These are phyloP conservation scores for Trichothecium roseum DNA, from an alignment of 2,329 filamentous ascomycete genomes.

Conservation along the genomic window DNA sequence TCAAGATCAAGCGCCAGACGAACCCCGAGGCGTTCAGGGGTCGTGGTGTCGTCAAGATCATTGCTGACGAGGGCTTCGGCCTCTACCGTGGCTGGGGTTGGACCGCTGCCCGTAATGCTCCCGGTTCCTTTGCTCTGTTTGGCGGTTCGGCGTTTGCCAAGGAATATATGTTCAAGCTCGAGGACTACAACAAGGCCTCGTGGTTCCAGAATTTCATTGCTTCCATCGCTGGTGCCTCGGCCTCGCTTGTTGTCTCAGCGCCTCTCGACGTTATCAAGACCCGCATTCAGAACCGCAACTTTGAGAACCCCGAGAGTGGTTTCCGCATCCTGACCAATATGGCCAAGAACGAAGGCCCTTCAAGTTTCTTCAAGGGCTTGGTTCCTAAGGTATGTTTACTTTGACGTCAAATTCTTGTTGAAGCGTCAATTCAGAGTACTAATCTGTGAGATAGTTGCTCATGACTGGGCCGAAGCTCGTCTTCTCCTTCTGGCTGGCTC, in stretches of 20 bases:
- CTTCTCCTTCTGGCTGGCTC: constrained; percentile 99
- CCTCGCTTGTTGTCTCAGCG: constrained; percentile 92
- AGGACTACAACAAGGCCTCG: constrained; percentile 88
- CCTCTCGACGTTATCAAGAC: constrained; percentile 98
- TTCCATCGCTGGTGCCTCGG: constrained; percentile 87
- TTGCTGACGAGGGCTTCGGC: constrained; percentile 88
- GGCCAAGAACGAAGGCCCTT: constrained; percentile 77
- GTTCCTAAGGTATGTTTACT: constrained; percentile 62
- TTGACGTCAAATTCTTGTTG: constrained; percentile 2
- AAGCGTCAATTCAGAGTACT: neutral
- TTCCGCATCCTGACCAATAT: constrained; percentile 89
- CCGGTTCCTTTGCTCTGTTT: constrained; percentile 94
- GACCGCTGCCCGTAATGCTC: constrained; percentile 94
- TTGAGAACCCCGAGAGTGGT: constrained; percentile 92
- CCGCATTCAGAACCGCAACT: constrained; percentile 96
- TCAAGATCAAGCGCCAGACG: constrained; percentile 99
- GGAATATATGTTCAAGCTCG: constrained; percentile 82
- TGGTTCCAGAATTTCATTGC: constrained; percentile 98
- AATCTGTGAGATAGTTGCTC: constrained; percentile 49
- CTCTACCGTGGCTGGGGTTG: constrained; percentile 94
- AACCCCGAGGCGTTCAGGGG: constrained; percentile 97
- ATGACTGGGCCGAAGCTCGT: constrained; percentile 99
- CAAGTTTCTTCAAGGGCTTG: constrained; percentile 94
- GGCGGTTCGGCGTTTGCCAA: constrained; percentile 96
- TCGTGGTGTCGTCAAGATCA: constrained; percentile 79